phyloP scores from a whole-genome alignment of 441 rosid genomes.

The Pelargonium australe region DNA sequence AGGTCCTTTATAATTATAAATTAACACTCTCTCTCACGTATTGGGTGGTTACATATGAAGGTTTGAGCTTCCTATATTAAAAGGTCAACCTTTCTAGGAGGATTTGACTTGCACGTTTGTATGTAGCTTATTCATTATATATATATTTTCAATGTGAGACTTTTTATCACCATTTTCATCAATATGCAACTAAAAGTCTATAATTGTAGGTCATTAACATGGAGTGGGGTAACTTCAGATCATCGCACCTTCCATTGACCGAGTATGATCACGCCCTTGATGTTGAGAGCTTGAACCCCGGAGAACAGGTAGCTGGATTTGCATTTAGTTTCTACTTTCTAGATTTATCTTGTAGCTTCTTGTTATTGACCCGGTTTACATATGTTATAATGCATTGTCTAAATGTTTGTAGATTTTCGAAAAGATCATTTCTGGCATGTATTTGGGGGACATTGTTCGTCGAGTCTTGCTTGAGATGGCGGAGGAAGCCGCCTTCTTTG shows the following conservation, averaged over 20 bases:
- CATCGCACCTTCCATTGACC: constrained; percentile 64
- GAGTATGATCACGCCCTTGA: constrained; percentile 58
- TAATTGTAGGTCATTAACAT: constrained; percentile 59
- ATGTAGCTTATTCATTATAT: too few relatives aligned
- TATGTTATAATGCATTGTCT: too few relatives aligned
- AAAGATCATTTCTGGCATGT: constrained; percentile 90
- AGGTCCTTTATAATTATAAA: too few relatives aligned
- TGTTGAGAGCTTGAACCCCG: constrained; percentile 54
- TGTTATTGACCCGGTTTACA: too few relatives aligned
- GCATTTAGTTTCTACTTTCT: neutral
- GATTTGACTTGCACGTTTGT: too few relatives aligned
- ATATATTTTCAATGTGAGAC: too few relatives aligned
- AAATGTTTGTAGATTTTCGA: constrained; percentile 54
- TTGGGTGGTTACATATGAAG: too few relatives aligned
- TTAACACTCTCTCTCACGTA: too few relatives aligned
- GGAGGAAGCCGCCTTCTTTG: constrained; percentile 80
- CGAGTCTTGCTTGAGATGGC: constrained; percentile 69
- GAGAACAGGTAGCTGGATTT: constrained; percentile 52
- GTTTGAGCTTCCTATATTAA: too few relatives aligned
- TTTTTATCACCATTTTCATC: too few relatives aligned
- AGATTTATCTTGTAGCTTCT: too few relatives aligned
- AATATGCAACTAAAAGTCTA: neutral
- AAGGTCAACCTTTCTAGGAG: too few relatives aligned
- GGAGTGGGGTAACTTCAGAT: constrained; percentile 78
- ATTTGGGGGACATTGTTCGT: constrained; percentile 83